These are phyloP conservation scores for Reticulascus tulasneorum DNA, from an alignment of 2,329 filamentous ascomycete genomes.

Conservation along the genomic window DNA sequence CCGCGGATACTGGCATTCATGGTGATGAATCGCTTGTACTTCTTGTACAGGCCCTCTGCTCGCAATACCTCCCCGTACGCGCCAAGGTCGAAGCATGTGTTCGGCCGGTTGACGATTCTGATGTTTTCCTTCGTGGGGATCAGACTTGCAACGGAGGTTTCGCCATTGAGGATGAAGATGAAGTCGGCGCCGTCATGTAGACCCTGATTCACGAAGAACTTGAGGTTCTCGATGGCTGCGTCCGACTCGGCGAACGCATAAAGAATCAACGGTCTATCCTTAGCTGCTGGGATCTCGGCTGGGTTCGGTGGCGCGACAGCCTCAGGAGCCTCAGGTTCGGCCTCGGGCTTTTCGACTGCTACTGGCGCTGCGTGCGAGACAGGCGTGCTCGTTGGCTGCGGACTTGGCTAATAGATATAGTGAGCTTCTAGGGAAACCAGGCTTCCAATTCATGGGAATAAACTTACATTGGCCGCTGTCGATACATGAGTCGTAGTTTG, in stretches of 20 bases:
- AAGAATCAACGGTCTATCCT: constrained; percentile 23
- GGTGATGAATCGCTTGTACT: constrained; percentile 31
- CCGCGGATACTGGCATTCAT: constrained; percentile 31
- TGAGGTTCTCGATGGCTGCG: constrained; percentile 25
- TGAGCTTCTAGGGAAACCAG: too few relatives aligned
- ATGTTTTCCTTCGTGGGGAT: constrained; percentile 28
- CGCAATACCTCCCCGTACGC: constrained; percentile 29
- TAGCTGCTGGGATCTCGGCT: too few relatives aligned
- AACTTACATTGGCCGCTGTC: too few relatives aligned
- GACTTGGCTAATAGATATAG: too few relatives aligned
- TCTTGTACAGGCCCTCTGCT: constrained; percentile 24
- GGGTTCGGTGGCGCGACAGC: neutral
- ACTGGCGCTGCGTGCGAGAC: too few relatives aligned
- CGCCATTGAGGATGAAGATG: constrained; percentile 34
- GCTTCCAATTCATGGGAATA: too few relatives aligned
- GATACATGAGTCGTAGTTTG: too few relatives aligned
- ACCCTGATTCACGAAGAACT: constrained; percentile 31
- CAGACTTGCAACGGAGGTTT: constrained; percentile 18
- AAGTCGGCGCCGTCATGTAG: constrained; percentile 33
- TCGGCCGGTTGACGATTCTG: constrained; percentile 22
- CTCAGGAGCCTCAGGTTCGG: neutral
- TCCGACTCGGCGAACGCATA: constrained; percentile 33
- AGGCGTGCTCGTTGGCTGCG: too few relatives aligned
- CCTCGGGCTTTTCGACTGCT: neutral
- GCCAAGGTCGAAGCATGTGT: constrained; percentile 32